These are phyloP conservation scores for Chlorella sorokiniana DNA, from an alignment of 139 green algal genomes.

Conservation along the genomic window DNA sequence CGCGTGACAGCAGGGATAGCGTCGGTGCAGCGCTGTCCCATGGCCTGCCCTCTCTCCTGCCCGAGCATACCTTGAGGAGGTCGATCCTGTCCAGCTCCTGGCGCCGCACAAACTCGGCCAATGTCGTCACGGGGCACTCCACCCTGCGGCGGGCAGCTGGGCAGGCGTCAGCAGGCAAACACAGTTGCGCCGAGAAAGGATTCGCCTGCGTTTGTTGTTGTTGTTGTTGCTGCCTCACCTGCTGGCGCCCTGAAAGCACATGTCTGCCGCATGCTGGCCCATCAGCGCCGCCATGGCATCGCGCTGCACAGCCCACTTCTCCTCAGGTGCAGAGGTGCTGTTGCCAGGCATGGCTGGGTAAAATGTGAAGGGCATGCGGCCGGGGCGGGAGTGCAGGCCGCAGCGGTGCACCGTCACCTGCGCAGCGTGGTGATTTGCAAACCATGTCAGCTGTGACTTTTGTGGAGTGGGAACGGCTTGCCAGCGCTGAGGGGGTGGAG, in stretches of 20 bases:
- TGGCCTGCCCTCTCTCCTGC: neutral
- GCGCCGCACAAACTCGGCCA: conserved; percentile 9
- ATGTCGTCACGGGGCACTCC: conserved; percentile 14
- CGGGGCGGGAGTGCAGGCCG: neutral
- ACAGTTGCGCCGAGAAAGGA: neutral
- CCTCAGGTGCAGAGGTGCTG: conserved; percentile 14
- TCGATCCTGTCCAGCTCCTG: conserved; percentile 25
- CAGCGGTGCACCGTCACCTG: conserved; percentile 23
- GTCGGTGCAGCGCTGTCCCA: neutral
- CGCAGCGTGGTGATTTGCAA: neutral
- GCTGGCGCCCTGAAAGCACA: neutral
- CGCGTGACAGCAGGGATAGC: neutral
- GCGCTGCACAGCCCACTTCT: conserved; percentile 39
- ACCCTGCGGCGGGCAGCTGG: neutral
- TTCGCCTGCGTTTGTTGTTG: neutral
- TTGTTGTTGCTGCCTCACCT: neutral
- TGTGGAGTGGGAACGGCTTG: neutral
- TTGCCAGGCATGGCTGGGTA: conserved; percentile 46
- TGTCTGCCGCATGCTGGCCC: neutral
- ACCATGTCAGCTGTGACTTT: neutral
- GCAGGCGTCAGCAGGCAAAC: neutral
- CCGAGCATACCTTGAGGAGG: conserved; percentile 49
- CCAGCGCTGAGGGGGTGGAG: neutral
- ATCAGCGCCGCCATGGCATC: conserved; percentile 4
- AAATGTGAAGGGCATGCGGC: conserved; percentile 8